phyloP scores from a whole-genome alignment of 2,329 filamentous ascomycete genomes.

The Ceratocystis cubensis region DNA sequence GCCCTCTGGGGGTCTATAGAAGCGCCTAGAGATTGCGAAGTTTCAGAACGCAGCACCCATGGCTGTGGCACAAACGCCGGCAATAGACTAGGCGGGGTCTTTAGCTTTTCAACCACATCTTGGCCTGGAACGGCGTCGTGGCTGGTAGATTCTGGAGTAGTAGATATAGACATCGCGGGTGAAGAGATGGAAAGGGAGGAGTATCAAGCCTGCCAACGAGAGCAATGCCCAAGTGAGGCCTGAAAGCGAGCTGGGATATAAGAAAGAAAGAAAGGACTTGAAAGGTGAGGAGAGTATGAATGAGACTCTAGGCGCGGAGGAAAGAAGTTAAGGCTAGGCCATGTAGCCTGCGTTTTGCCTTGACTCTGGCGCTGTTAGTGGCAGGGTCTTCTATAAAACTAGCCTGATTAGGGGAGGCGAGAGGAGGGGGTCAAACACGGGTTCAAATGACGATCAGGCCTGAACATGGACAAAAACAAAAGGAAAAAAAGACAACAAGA shows the following conservation, averaged over 20 bases:
- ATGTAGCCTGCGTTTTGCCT: not conserved
- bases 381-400: not conserved
- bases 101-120: not conserved
- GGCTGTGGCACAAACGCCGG: conserved; percentile 16
- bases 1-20: not conserved
- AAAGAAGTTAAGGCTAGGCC: not conserved
- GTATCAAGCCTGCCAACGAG: not conserved
- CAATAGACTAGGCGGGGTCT: conserved; percentile 6
- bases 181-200: too few relatives aligned
- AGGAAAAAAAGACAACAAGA: not conserved
- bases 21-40: not conserved
- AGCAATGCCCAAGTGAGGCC: not conserved
- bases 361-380: not conserved
- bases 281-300: not conserved
- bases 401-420: not conserved
- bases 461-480: not conserved
- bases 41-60: conserved; percentile 10
- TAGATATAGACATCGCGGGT: not conserved
- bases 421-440: not conserved
- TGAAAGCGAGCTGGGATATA: not conserved
- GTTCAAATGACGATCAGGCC: not conserved
- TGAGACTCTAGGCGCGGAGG: not conserved
- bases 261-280: not conserved
- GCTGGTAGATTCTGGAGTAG: not conserved
- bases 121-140: not conserved